These are phyloP conservation scores for Hippophae rhamnoides DNA, from an alignment of 306 rosid genomes.

Conservation along the genomic window DNA sequence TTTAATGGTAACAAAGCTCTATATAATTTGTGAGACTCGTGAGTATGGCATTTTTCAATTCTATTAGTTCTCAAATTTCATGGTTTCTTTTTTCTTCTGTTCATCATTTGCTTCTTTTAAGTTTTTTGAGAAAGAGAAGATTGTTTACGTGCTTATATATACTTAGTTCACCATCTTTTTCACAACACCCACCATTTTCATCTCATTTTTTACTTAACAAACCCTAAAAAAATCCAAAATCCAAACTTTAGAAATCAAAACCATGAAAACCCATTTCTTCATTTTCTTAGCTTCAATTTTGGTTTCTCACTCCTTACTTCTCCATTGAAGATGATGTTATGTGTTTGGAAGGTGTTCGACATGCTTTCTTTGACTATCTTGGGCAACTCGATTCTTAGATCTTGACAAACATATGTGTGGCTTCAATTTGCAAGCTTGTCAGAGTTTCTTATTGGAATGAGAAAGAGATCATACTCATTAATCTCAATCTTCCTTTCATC, in stretches of 20 bases:
- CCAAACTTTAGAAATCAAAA: not conserved
- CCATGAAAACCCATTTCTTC: constrained; percentile 19
- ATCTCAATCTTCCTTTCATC: constrained; percentile 40
- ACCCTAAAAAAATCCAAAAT: not conserved
- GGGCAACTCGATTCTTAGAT: constrained; percentile 32
- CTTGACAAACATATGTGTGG: constrained; percentile 26
- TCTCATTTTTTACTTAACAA: not conserved
- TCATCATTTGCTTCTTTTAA: no score
- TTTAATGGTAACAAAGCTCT: no score
- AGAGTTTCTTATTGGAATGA: constrained; percentile 52
- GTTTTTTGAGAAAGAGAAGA: no score
- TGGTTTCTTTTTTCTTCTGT: no score
- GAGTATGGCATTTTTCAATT: no score
- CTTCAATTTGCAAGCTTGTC: constrained; percentile 40
- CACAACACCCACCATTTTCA: not conserved
- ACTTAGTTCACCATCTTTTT: no score
- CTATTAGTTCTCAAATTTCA: no score
- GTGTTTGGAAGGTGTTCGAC: constrained; percentile 33
- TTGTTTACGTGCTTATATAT: no score
- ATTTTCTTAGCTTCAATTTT: not conserved
- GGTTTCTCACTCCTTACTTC: constrained; percentile 13
- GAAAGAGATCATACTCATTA: constrained; percentile 45
- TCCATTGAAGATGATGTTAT: constrained; percentile 34
- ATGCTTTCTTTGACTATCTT: constrained; percentile 29
- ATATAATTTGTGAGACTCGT: no score